Percentiles rank a stretch among this genome's conserved stretches.
Evolutionary conservation across 208 protist genomes (phyloP).

Genomic region (Perkinsela sp.): DNA sequence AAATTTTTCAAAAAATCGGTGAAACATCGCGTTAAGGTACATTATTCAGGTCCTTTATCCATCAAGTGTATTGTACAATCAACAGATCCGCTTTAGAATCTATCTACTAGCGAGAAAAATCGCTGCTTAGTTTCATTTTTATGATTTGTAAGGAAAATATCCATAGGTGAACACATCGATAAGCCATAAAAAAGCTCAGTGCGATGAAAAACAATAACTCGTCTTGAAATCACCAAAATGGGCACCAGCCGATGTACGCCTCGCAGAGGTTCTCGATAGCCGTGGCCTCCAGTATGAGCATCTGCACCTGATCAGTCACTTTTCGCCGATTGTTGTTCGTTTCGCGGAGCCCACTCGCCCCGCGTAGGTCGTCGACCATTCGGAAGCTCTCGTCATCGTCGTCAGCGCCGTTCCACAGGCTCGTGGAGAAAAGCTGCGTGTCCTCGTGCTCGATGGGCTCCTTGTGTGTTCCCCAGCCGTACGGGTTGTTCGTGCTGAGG

Average conservation of each 20-base stretch:
- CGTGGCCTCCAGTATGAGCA: slow-evolving; percentile 54
- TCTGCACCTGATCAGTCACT: slow-evolving; percentile 45
- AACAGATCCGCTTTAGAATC: too few species aligned
- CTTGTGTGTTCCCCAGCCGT: background rate
- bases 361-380: background rate
- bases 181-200: too few species aligned
- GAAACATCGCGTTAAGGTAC: too few species aligned
- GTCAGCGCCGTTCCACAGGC: background rate
- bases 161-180: too few species aligned
- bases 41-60: too few species aligned
- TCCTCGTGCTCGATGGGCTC: background rate
- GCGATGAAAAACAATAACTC: too few species aligned
- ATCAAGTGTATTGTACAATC: too few species aligned
- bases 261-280: slow-evolving; percentile 53
- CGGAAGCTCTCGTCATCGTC: background rate
- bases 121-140: too few species aligned
- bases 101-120: too few species aligned
- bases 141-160: too few species aligned
- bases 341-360: background rate
- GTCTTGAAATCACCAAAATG: too few species aligned
- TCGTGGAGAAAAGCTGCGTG: background rate
- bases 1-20: too few species aligned
- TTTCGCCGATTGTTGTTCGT: slow-evolving; percentile 1
- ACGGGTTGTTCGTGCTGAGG: background rate
- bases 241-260: slow-evolving; percentile 61